Base-by-base conservation (phyloP, 1,284 basidiomycete species). In the Microbotryomycetes sp. region DNA sequence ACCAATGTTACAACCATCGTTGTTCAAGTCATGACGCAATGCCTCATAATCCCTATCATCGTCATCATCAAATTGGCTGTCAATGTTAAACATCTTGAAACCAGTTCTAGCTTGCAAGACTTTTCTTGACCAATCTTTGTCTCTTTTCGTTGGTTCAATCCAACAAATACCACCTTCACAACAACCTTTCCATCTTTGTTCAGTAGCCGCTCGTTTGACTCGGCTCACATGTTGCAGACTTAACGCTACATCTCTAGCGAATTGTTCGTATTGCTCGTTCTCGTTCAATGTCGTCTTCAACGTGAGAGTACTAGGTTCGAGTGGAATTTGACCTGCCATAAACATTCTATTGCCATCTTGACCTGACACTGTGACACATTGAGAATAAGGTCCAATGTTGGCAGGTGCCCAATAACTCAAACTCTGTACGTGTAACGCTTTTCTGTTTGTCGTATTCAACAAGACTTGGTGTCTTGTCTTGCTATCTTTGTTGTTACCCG, bases 401-500 rank as follows among this genome's bases (percentile, higher is more conserved):
- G 96, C 94, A 9, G 96, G 92, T 19, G 94, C 94, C 96, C 96
- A 99, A 75, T 97, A 97, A 74, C 91, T 94, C 57, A 94, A 75
- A 16, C 91, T 84, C 76, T 98, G 96, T 0, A 98, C 93, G 73
- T 99, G 96, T 36, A 98, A 79, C 0, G 88, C 86, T 57, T 83
- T 83, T 32, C 92, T 32, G 28, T 60, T 50, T 19, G 45, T 48
- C 26, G 32, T 31, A 19, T 4, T 16, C 25, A 3, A 19, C 19
- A 26, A 19, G n/a, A 26, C 19, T 4, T 26, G n/a, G 29, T 22
- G 22, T 4, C 31, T 31, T n/a, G 15, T 2, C 22, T 23, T 26
- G 45, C 4, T 5, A 23, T 48, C 16, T 12, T 15, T 1, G 51
- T 31, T 16, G 80, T 30, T 83, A 14, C 80, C n/a, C 70, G 36